phyloP scores from a whole-genome alignment of 345 rosid genomes.

The Populus pruinosa region DNA sequence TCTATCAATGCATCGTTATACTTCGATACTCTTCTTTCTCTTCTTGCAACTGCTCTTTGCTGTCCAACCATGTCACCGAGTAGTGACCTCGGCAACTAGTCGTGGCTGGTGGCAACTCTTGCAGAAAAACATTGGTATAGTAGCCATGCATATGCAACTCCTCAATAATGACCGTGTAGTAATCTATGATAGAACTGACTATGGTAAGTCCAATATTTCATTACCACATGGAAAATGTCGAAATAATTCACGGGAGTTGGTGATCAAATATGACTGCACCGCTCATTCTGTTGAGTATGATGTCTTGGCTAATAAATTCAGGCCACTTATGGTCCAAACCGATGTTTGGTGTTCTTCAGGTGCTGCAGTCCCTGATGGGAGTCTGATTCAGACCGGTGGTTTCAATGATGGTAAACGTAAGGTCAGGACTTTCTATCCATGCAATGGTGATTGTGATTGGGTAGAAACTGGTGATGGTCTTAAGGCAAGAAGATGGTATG shows the following conservation, averaged over 20 bases:
- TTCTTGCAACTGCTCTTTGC: constrained; percentile 15
- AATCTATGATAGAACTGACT: constrained; percentile 74
- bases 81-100: constrained; percentile 17
- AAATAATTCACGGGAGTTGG: constrained; percentile 36
- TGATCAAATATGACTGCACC: constrained; percentile 60
- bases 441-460: constrained; percentile 56
- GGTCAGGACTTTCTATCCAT: constrained; percentile 55
- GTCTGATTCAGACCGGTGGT: constrained; percentile 62
- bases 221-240: constrained; percentile 63
- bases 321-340: constrained; percentile 64
- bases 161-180: constrained; percentile 71
- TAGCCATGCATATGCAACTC: constrained; percentile 90
- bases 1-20: too few species aligned
- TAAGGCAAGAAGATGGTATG: constrained; percentile 60
- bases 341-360: constrained; percentile 90
- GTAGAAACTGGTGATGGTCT: constrained; percentile 45
- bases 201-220: constrained; percentile 59
- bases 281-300: constrained; percentile 77
- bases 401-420: constrained; percentile 39
- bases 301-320: constrained; percentile 37
- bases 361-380: constrained; percentile 50
- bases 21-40: background rate
- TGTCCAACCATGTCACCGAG: constrained; percentile 11
- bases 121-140: constrained; percentile 58
- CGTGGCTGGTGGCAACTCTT: constrained; percentile 64